Evolutionary conservation across 164 flowering plant genomes (phyloP), one percentile per base, ranked within the genome.

Genomic region (Kingdonia uniflora): DNA sequence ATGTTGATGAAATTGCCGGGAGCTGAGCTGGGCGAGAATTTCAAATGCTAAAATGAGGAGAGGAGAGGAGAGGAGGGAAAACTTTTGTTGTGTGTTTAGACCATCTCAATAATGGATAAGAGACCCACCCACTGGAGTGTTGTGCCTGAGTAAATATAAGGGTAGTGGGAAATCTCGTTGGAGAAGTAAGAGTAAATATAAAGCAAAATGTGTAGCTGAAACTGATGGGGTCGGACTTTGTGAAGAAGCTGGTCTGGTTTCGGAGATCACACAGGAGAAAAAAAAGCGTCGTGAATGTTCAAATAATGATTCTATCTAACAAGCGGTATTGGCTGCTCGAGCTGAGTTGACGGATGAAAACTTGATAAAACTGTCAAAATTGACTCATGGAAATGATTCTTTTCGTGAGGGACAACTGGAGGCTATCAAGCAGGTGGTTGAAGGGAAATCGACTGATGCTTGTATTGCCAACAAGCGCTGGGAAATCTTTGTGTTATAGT

Each of bases 401-500:
- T 88, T 88, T 56, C 81, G 87, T 0, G 83, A 82, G 15, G 95
- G 97, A 20, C 99, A 92, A 67, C 60, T 92, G 67, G 84, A 80
- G 61, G 97, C 96, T 12, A 78, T 94, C 20, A 79, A 74, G 68
- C 74, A 73, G 80, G 86, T 89, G 64, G 69, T 89, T 51, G 58
- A 54, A 2, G 87, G 85, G 59, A 68, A 77, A 54, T 85, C 97
- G 0, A 70, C 90, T n/a, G 0, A 81, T 87, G 96, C 76, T 94
- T 58, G 88, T 89, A 55, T 69, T 86, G 80, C 20, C 96, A 7
- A 94, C 97, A 1, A 97, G 99, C 29, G 80, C 90, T 12, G 99
- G 99, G 1, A 94, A 94, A 56, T 84, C 97, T 0, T 49, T 94
- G 66, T 94, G 99, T 57, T 94, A 94, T 75, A 89, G 70, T 70